Base-by-base conservation (phyloP, 2,329 filamentous ascomycete genomes). In the Scedosporium apiospermum region DNA sequence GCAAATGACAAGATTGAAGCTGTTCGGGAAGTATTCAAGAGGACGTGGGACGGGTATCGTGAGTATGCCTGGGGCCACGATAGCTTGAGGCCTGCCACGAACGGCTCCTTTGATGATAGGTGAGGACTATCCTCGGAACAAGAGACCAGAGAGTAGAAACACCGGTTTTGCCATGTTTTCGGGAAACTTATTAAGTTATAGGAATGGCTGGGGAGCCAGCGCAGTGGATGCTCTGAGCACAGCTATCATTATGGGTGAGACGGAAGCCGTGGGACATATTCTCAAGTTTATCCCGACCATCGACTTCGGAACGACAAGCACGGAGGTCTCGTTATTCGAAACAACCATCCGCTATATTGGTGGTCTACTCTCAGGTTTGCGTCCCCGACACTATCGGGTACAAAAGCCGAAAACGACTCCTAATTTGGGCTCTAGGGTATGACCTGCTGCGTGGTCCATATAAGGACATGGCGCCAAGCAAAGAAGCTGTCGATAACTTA, bases 321-420 rank as follows among this genome's bases (percentile, higher is more conserved):
- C 78, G 1, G 74, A 78, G 9, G 85, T 96, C 58, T 93, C 88
- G 44, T 75, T 96, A 6, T 96, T 96, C 69, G 92, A 96, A 75
- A 96, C 91, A 0, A 96, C 90, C 0, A 96, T 96, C 69, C 87
- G 92, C 30, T 96, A 96, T 69, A 76, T 96, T 1, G 92, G 85
- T 9, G 92, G 91, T 16, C 80, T 96, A 68, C 71, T 96, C 7
- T 89, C 91, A 2, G 90, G 87, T 82, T 66, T 21, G 68, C 58
- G 14, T 5, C 38, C 10, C 12, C 18, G 10, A 2, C 6, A n/a
- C 27, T 18, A 10, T 12, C 3, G 27, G 23, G 12, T n/a, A 53
- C 59, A 44, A 12, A 34, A 18, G 59, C 14, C 12, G 16, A 42
- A 16, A 46, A 42, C 14, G n/a, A 9, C 16, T 49, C 21, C 44